Base-by-base conservation (phyloP, 805 yeast genomes). In the Starmerella floricola region DNA sequence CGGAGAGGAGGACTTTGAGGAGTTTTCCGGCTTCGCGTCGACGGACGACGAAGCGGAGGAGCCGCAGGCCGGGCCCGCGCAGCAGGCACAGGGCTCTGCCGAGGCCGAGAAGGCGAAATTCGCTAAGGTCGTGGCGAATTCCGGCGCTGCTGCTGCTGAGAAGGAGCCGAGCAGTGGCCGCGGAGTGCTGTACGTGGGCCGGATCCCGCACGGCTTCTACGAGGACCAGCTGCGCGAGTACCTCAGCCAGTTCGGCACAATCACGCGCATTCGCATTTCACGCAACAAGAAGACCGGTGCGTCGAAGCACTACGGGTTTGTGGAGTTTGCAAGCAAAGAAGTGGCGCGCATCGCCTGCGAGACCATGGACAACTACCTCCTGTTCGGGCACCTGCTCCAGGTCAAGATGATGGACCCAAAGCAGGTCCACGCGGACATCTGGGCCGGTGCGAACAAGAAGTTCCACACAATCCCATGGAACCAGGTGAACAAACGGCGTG, bases 271-370 rank as follows among this genome's bases (percentile, higher is more conserved):
- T 42, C 76, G 87, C 53, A 63, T 91, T 40, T 83, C 95, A 34
- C 75, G 96, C 59, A 88, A 83, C 66, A 86, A 81, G 62, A 80
- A 79, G 57, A 79, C 94, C 5, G 97, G 97, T 35, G 76, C 78
- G 42, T 78, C 94, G 13, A 87, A 85, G 64, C 96, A 86, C 60
- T 88, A 77, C 61, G 97, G 86, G 6, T 88, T 84, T 61, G 66
- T 91, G 35, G 95, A 91, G 63, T 91, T 88, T 57, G 73, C 71
- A 32, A 69, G 75, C 41, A 58, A 61, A 30, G 83, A 78, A 36
- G 93, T 81, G 42, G 96, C 97, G 34, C 72, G 76, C 52, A 69
- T 86, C 47, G 98, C 95, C 3, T 82, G 81, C 47, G 97, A 91
- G 51, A 78, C 96, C 35, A 91, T 91, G 98, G 79, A 91, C 63